Conservation (phyloP, 1,284 basidiomycete species). For the Irpex lacteus region DNA sequence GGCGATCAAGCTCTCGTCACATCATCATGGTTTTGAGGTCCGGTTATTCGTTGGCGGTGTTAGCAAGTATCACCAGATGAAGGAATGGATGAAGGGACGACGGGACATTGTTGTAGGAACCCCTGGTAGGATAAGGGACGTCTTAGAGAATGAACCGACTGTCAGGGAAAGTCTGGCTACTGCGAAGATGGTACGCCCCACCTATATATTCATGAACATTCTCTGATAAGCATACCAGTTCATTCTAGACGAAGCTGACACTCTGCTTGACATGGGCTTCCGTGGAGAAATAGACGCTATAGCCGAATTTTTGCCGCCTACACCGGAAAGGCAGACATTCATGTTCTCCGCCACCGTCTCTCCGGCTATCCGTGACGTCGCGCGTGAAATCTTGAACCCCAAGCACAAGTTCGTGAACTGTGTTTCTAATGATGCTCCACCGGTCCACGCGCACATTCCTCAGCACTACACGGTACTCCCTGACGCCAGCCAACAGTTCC, state of each 20-base stretch:
- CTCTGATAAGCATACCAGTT: conserved; percentile 47
- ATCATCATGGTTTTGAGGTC: conserved; percentile 69
- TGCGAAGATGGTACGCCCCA: conserved; percentile 54
- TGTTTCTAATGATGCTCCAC: conserved; percentile 47
- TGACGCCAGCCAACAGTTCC: conserved; percentile 67
- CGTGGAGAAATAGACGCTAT: conserved; percentile 85
- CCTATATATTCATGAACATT: neutral
- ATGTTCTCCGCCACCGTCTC: conserved; percentile 91
- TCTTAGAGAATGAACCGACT: conserved; percentile 63
- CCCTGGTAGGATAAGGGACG: conserved; percentile 85
- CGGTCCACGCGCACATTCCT: conserved; percentile 78
- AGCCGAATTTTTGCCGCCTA: conserved; percentile 61
- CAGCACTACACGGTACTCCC: conserved; percentile 83
- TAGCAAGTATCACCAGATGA: conserved; percentile 64
- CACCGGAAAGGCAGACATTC: conserved; percentile 82
- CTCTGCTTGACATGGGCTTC: conserved; percentile 96
- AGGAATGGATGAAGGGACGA: conserved; percentile 60
- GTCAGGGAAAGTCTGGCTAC: conserved; percentile 53
- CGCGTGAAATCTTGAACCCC: conserved; percentile 45
- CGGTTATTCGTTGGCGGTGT: conserved; percentile 83
- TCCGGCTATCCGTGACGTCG: conserved; percentile 61
- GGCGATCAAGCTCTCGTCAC: conserved; percentile 65
- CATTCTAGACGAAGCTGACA: conserved; percentile 95
- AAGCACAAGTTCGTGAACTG: conserved; percentile 68
- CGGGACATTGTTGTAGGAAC: conserved; percentile 93